Conservation (phyloP, 2,329 filamentous ascomycete genomes). For the Davidsoniella eucalypti region DNA sequence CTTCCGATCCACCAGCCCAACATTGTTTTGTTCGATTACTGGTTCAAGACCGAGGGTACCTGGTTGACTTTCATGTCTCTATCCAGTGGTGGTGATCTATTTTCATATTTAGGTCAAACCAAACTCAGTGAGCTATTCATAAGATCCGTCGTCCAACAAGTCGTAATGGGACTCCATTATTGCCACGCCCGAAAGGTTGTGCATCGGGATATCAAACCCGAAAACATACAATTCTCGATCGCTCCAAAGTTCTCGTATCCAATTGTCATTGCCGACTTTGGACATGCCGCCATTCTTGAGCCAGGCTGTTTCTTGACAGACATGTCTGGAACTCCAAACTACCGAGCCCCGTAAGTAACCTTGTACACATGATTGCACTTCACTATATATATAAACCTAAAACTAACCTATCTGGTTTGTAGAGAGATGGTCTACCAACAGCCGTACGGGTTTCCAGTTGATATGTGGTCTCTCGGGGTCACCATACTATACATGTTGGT, state of each 20-base stretch:
- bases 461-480: slow-evolving; percentile 37
- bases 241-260: slow-evolving; percentile 28
- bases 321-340: slow-evolving; percentile 28
- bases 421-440: slow-evolving; percentile 24
- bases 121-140: slow-evolving; percentile 4
- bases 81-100: slow-evolving; percentile 37
- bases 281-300: slow-evolving; percentile 27
- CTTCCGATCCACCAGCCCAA: slow-evolving; percentile 4
- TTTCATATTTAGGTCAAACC: slow-evolving; percentile 26
- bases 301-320: slow-evolving; percentile 27
- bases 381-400: neutral
- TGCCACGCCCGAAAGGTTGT: slow-evolving; percentile 33
- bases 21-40: slow-evolving; percentile 4
- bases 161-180: slow-evolving; percentile 29
- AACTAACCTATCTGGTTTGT: neutral
- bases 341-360: slow-evolving; percentile 33
- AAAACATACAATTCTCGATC: slow-evolving; percentile 34
- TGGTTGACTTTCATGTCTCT: slow-evolving; percentile 40
- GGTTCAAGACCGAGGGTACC: neutral
- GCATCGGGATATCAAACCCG: slow-evolving; percentile 38
- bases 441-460: slow-evolving; percentile 24
- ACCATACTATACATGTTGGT: slow-evolving; percentile 24
- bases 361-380: neutral
- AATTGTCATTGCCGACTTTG: slow-evolving; percentile 36
- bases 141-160: slow-evolving; percentile 28